Conservation (phyloP, 495 filamentous ascomycete genomes). For the Copromyces sp. region DNA sequence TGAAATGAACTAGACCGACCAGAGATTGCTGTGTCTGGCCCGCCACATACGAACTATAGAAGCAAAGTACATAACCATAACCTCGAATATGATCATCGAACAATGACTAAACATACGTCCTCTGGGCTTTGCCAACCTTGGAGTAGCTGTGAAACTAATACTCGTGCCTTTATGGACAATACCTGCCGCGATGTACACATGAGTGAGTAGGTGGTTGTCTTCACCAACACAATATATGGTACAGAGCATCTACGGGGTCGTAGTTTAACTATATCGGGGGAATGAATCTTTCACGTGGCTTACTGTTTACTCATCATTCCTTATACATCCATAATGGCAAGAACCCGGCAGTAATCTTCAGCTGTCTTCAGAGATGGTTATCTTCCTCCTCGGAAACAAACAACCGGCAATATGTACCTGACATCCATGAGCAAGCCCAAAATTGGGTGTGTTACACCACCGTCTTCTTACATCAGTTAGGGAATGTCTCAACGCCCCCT, state of each 20-base stretch:
- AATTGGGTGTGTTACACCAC: neutral
- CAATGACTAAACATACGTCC: too few relatives aligned
- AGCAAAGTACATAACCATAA: too few relatives aligned
- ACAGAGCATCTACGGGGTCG: neutral
- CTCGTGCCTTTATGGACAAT: too few relatives aligned
- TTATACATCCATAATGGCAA: neutral
- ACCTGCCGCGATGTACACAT: too few relatives aligned
- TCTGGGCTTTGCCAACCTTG: too few relatives aligned
- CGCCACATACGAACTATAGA: too few relatives aligned
- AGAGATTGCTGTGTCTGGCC: too few relatives aligned
- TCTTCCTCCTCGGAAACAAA: neutral
- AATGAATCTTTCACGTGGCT: neutral
- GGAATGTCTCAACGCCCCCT: neutral
- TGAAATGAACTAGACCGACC: too few relatives aligned
- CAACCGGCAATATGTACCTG: neutral
- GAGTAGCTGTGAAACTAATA: too few relatives aligned
- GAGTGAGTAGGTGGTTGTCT: too few relatives aligned
- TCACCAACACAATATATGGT: neutral
- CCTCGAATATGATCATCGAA: too few relatives aligned
- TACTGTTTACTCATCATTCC: neutral
- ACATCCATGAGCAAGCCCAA: neutral
- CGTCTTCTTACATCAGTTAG: neutral
- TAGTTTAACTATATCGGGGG: neutral
- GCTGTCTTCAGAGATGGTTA: neutral
- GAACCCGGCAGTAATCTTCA: neutral